These are phyloP conservation scores for Starmerella floris DNA, from an alignment of 805 yeast species.

Conservation along the genomic window DNA sequence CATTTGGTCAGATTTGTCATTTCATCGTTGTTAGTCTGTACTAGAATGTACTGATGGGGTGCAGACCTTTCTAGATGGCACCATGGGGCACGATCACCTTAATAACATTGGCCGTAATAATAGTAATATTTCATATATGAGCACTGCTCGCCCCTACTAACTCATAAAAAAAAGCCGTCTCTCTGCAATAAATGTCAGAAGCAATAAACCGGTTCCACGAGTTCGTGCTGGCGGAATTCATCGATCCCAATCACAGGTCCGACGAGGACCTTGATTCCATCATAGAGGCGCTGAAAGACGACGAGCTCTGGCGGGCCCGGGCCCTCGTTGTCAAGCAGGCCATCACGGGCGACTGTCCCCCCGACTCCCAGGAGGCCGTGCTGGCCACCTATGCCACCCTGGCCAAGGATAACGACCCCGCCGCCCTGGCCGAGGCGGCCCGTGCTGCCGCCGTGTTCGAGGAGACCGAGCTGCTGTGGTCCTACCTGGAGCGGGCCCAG, in stretches of 20 bases:
- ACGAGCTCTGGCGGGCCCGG: not conserved
- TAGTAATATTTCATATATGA: no score
- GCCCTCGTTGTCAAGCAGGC: not conserved
- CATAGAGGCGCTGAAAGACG: not conserved
- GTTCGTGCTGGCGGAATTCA: not conserved
- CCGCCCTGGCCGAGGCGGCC: slow-evolving; percentile 49
- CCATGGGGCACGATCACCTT: no score
- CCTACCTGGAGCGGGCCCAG: slow-evolving; percentile 17
- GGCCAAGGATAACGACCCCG: slow-evolving; percentile 26
- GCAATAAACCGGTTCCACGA: not conserved
- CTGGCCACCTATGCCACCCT: slow-evolving; percentile 17
- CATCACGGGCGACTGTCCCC: not conserved
- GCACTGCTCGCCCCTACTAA: no score
- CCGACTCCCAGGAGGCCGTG: not conserved
- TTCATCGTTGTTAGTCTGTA: no score
- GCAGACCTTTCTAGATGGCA: no score
- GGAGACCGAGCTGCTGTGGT: slow-evolving; percentile 23
- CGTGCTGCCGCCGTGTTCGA: slow-evolving; percentile 32
- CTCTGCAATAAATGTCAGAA: no score
- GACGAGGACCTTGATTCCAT: not conserved
- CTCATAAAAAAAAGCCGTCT: no score
- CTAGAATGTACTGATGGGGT: no score
- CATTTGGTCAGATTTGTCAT: no score
- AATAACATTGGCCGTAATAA: no score
- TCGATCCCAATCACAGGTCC: not conserved